phyloP scores from a whole-genome alignment of 2,329 filamentous ascomycete genomes.

The Phaeosphaeriaceae sp. region DNA sequence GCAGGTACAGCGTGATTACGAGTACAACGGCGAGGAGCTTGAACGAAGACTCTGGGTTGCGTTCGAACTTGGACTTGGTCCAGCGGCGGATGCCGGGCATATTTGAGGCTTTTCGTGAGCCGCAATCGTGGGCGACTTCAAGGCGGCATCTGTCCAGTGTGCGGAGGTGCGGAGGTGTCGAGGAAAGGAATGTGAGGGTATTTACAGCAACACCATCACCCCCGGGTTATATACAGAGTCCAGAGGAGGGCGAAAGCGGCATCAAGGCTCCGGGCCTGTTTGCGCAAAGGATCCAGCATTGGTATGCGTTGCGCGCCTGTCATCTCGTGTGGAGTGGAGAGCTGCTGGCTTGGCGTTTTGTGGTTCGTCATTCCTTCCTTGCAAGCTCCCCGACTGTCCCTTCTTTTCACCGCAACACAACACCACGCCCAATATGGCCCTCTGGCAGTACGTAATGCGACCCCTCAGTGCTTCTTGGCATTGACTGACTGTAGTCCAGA shows the following conservation, averaged over 20 bases:
- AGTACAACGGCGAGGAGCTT: conserved; percentile 50
- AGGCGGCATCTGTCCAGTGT: conserved; percentile 31
- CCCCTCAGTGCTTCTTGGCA: neutral
- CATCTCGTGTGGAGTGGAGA: conserved; percentile 1
- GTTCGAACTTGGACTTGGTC: conserved; percentile 46
- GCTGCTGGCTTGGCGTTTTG: conserved; percentile 4
- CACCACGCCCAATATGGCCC: conserved; percentile 32
- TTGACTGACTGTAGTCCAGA: conserved; percentile 23
- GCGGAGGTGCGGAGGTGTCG: conserved; percentile 19
- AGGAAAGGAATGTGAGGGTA: neutral
- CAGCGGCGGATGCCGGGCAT: conserved; percentile 48
- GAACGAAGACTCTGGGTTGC: conserved; percentile 51
- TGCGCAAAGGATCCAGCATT: neutral
- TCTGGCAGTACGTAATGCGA: conserved; percentile 47
- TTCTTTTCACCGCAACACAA: conserved; percentile 3
- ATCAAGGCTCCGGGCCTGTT: neutral
- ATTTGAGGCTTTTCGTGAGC: conserved; percentile 14
- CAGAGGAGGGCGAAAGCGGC: neutral
- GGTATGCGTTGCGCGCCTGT: neutral
- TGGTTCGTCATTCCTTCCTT: conserved; percentile 1
- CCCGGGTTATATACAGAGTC: neutral
- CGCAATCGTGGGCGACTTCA: conserved; percentile 18
- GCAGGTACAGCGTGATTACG: conserved; percentile 50
- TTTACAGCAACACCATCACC: neutral
- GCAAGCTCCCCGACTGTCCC: conserved; percentile 2